Evolutionary conservation across 2,329 filamentous ascomycete genomes (phyloP), one percentile per base, ranked within the genome.

Genomic region (Aureobasidium lini): DNA sequence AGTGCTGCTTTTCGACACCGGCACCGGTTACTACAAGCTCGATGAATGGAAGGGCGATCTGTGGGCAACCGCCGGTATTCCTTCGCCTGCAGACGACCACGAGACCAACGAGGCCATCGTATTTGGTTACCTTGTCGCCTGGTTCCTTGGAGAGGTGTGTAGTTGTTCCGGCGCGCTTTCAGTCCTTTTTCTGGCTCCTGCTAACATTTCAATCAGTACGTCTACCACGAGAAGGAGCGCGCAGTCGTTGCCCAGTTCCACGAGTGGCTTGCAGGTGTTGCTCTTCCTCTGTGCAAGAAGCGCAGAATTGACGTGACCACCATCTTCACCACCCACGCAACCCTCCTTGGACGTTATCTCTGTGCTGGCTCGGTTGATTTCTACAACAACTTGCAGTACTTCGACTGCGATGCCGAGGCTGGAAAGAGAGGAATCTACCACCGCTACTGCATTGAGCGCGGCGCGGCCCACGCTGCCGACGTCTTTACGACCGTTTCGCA

Each of bases 401-500:
- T 99, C 70, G 93, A 99, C 71, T 91, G 96, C 32, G 94, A 99
- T 72, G 86, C 90, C 6, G 94, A 99, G 76, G 94, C 94, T 16
- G 94, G 94, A 62, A 97, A 96, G 81, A 89, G 94, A 69, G 94
- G 94, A 61, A 97, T 99, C 72, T 99, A 97, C 78, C 94, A 99
- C 77, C 82, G 94, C 62, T 97, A 97, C 79, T 97, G 94, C 77
- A 95, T 99, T 69, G 94, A 99, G 77, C 87, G 94, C 64, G 93
- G 90, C 48, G 90, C 93, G 23, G 87, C 94, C 18, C 94, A 99
- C 72, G 83, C 90, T 6, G 89, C 88, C 66, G 94, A 99, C 75
- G 94, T 99, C 68, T 97, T 99, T 77, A 99, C 94, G 23, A 99
- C 94, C 1, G 94, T 99, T 62, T 97, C 93, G 16, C 94, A 97